Base-by-base conservation (phyloP, 352 stramenopile species). In the Halophytophthora batemanensis region DNA sequence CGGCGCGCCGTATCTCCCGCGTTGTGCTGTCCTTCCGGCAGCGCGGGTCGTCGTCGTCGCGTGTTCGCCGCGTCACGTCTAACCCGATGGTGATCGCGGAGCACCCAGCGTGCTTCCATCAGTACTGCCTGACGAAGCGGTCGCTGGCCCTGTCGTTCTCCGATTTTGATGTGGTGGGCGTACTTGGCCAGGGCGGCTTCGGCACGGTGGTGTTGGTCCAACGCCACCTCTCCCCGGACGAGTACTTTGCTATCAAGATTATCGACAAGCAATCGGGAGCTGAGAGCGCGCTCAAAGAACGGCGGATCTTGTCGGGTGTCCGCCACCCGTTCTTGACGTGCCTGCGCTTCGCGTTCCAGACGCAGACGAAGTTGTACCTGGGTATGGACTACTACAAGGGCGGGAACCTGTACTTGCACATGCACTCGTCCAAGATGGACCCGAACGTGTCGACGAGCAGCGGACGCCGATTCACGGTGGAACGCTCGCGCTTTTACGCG, bases 171-270 rank as follows among this genome's bases (percentile, higher is more conserved):
- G 80, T 90, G n/a, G 76, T 90, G 2, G 77, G 82, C 25, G 82
- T 93, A n/a, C 62, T 93, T 21, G 82, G 82, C 23, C 75, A 90
- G 56, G 82, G 82, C 35, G 80, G 80, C 12, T 90, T 90, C 22
- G 82, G 79, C 33, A 93, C 82, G 1, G 82, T 93, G 48, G 78
- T 90, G 48, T 72, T 93, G 22, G 82, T 90, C 34, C 83, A 90
- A 59, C 79, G 78, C 21, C 79, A 93, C 53, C 45, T 90, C 44
- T 87, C 73, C 45, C 61, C 69, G 35, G 79, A 90, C 48, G 79
- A 93, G 50, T 87, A 87, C 59, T 93, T 90, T 51, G 82, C 82
- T 36, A 91, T 93, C 59, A 93, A 93, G 68, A 93, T 93, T 57
- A 90, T 90, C 52, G 80, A 90, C 65, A 93, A 93, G 53, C 74